Conservation (phyloP, 768 basidiomycete species). For the Boletus subparvulus region DNA sequence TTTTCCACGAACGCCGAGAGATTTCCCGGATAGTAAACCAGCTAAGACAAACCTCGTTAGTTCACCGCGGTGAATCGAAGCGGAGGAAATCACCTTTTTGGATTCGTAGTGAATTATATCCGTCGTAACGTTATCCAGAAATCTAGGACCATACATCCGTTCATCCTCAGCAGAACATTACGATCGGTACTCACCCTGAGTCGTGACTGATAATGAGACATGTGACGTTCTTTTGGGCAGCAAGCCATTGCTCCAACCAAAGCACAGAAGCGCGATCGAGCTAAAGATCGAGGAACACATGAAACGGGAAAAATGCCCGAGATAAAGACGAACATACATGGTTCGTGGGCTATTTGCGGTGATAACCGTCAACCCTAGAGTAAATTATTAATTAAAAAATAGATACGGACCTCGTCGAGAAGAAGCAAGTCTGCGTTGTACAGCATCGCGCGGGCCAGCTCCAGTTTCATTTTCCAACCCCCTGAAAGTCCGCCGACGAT, state of each 20-base stretch:
- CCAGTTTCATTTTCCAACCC: conserved; percentile 99
- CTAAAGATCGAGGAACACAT: conserved; percentile 38
- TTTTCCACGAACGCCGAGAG: conserved; percentile 85
- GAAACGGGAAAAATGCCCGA: conserved; percentile 16
- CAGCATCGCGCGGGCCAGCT: conserved; percentile 93
- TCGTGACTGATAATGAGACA: conserved; percentile 96
- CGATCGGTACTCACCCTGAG: conserved; percentile 66
- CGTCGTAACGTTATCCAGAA: conserved; percentile 92
- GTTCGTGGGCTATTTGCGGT: conserved; percentile 71
- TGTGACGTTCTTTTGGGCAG: conserved; percentile 78
- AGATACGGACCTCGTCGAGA: conserved; percentile 69
- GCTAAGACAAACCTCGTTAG: conserved; percentile 41
- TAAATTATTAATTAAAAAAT: conserved; percentile 21
- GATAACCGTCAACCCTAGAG: conserved; percentile 23
- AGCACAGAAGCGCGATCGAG: conserved; percentile 80
- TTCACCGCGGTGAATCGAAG: conserved; percentile 16
- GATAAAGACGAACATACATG: conserved; percentile 56
- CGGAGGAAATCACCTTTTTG: conserved; percentile 64
- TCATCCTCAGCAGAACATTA: conserved; percentile 6
- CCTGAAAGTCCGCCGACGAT: conserved; percentile 89
- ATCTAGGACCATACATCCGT: conserved; percentile 44
- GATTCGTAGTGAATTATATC: conserved; percentile 97
- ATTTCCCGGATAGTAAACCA: conserved; percentile 93
- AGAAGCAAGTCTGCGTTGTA: conserved; percentile 87
- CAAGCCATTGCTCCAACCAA: conserved; percentile 91